Conservation (phyloP, 208 protist species). For the Trichomonas vaginalis region DNA sequence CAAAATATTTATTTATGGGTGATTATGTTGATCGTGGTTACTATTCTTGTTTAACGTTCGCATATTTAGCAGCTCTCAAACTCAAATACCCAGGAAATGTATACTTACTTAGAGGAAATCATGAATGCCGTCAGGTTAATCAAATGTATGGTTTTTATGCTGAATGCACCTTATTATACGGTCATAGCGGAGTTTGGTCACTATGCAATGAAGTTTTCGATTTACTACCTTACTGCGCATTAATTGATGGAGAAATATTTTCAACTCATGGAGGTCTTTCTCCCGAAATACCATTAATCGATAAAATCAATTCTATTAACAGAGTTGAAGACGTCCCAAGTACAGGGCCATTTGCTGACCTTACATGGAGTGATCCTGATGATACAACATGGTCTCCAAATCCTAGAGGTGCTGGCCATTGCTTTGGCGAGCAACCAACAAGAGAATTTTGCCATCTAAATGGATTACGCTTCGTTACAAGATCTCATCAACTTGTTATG, state of each 20-base stretch:
- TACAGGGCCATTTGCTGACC: constrained; percentile 62
- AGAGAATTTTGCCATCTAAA: constrained; percentile 56
- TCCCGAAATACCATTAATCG: background rate
- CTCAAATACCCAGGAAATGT: constrained; percentile 57
- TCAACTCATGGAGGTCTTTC: background rate
- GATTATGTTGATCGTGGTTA: constrained; percentile 9
- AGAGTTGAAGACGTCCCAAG: constrained; percentile 63
- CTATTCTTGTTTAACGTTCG: background rate
- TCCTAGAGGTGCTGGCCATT: constrained; percentile 62
- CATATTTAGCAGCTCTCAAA: background rate
- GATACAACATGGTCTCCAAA: constrained; percentile 56
- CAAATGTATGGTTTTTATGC: constrained; percentile 73
- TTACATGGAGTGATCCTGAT: constrained; percentile 72
- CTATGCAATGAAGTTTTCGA: constrained; percentile 67
- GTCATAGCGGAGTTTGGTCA: constrained; percentile 59
- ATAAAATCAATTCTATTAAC: constrained; percentile 57
- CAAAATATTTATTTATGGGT: constrained; percentile 8
- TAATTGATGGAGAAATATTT: constrained; percentile 31
- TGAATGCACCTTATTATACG: constrained; percentile 64
- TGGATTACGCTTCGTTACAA: constrained; percentile 53
- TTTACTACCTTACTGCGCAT: constrained; percentile 56
- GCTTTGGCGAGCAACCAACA: constrained; percentile 53
- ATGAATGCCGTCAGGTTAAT: constrained; percentile 72
- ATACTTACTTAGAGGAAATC: constrained; percentile 71
- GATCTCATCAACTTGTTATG: constrained; percentile 66